Evolutionary conservation across 2,329 filamentous ascomycete species (phyloP), one percentile per base, ranked within the genome.

Genomic region (Dactylellina drechsleri): DNA sequence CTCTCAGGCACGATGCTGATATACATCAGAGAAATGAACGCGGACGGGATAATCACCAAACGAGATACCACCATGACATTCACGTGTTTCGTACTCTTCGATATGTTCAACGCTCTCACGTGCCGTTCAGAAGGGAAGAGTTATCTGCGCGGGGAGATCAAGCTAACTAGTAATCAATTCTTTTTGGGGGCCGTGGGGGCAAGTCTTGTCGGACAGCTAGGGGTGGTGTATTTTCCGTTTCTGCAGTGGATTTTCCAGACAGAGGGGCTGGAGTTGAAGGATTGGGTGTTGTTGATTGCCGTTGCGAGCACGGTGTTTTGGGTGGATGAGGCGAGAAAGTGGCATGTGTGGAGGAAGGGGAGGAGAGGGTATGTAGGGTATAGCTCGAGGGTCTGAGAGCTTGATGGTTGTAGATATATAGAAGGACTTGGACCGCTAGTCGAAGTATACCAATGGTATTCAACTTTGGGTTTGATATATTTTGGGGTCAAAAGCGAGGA

Each of bases 11-110:
- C 95, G 0, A 90, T 99, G 83, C 86, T 90, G 49, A 91, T 97
- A 65, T 99, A 99, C 83, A 89, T 92, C 78, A 91, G 89, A 80
- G 94, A 98, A 84, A 97, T 99, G 92, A 85, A 90, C 57, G 86
- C 88, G 23, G 92, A 96, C 80, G 90, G 92, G 66, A 85, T 90
- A 71, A 91, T 98, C 72, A 96, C 90, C 0, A 92, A 92, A 58
- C 92, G 96, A 79, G 95, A 99, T 83, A 99, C 95, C 1, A 99
- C 95, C 77, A 97, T 99, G 91, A 98, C 95, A 0, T 99, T 99
- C 81, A 99, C 95, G 4, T 97, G 93, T 83, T 99, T 99, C 81
- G 95, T 99, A 53, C 87, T 99, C 64, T 99, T 98, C 82, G 95
- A 99, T 85, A 99, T 99, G 95, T 97, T 98, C 85, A 98, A 99